Evolutionary conservation across 2,329 filamentous ascomycete species (phyloP).

Genomic region (Fusarium sp.): DNA sequence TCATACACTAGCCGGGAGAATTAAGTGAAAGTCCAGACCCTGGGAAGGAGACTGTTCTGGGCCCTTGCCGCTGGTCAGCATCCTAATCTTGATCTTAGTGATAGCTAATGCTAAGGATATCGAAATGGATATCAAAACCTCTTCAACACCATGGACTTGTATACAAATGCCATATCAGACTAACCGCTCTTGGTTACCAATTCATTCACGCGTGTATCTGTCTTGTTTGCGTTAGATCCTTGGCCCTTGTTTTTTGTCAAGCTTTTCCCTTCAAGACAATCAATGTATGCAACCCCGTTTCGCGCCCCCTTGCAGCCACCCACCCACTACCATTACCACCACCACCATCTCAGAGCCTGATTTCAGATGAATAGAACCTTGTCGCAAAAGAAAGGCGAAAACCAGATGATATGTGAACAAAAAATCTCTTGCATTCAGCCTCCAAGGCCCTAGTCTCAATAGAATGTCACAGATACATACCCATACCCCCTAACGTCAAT

Average conservation of each 20-base stretch:
- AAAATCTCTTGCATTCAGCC: not conserved
- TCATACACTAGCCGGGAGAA: not conserved
- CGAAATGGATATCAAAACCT: not conserved
- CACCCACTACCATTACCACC: not conserved
- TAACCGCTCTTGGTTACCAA: not conserved
- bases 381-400: not conserved
- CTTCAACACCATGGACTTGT: not conserved
- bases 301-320: not conserved
- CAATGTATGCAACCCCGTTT: constrained; percentile 1
- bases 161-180: not conserved
- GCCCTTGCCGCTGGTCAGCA: not conserved
- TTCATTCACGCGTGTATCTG: not conserved
- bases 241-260: not conserved
- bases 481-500: not conserved
- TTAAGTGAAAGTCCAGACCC: not conserved
- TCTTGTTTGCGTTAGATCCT: not conserved
- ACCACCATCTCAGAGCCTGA: not conserved
- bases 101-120: not conserved
- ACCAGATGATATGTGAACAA: not conserved
- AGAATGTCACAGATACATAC: not conserved
- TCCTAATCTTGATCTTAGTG: not conserved
- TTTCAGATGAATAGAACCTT: not conserved
- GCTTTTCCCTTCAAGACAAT: not conserved
- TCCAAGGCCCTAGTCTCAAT: constrained; percentile 7
- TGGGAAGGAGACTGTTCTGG: not conserved